These are phyloP conservation scores for Dioszegia hungarica DNA, from an alignment of 768 basidiomycete genomes.

Conservation along the genomic window DNA sequence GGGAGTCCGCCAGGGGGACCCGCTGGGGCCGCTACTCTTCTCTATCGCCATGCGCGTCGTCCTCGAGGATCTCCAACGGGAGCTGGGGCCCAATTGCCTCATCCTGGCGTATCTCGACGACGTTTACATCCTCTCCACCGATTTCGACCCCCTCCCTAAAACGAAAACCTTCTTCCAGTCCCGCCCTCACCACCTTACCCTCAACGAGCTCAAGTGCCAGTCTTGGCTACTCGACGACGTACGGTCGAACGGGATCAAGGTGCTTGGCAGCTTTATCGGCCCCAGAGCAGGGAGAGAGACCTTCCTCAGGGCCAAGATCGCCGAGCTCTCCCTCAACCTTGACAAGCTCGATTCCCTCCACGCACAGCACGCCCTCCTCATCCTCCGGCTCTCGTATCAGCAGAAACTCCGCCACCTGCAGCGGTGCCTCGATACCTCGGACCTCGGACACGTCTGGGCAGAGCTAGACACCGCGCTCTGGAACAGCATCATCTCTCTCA, in stretches of 20 bases:
- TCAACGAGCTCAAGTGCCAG: no score
- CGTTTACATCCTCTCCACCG: no score
- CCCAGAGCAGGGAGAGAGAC: neutral
- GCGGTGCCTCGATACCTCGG: conserved; percentile 1
- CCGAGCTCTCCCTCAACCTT: neutral
- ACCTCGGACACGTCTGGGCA: neutral
- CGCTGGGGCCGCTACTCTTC: no score
- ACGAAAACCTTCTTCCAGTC: no score
- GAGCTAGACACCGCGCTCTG: neutral
- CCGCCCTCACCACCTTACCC: no score
- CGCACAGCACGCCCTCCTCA: conserved; percentile 9
- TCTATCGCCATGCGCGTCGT: no score
- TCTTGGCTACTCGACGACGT: neutral
- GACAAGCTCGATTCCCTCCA: neutral
- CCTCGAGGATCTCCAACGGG: no score
- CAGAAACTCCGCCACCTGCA: conserved; percentile 13
- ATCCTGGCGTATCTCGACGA: no score
- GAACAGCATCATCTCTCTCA: neutral
- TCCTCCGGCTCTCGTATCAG: conserved; percentile 5
- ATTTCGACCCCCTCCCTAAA: no score
- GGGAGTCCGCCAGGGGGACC: no score
- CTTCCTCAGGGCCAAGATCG: conserved; percentile 4
- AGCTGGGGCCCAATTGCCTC: no score
- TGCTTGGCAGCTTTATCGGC: conserved; percentile 8
- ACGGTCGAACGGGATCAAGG: neutral